Percentiles rank a stretch among this genome's conserved stretches.
Conservation (phyloP, 148 eudicot genomes). For the Rhododendron kiyosumense region DNA sequence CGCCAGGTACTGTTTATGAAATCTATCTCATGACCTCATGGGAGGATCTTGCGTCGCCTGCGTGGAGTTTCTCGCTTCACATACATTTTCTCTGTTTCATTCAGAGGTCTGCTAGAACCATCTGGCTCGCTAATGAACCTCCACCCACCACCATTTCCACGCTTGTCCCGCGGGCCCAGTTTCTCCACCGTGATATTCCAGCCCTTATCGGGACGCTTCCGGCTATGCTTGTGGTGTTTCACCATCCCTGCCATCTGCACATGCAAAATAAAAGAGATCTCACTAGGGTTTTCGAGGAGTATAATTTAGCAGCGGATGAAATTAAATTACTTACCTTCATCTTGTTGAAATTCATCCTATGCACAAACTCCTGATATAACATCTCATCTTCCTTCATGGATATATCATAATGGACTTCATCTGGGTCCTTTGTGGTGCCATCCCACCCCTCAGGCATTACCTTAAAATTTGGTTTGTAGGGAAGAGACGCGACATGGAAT, state of each 20-base stretch:
- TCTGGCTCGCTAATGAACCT: slow-evolving; percentile 64
- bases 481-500: slow-evolving; percentile 88
- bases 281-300: not conserved
- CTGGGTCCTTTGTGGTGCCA: slow-evolving; percentile 85
- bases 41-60: slow-evolving; percentile 57
- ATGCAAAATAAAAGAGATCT: not conserved
- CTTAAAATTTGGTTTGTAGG: slow-evolving; percentile 87
- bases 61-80: slow-evolving; percentile 84
- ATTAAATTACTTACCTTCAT: not conserved
- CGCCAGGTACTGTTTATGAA: not conserved
- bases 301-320: not conserved
- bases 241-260: slow-evolving; percentile 60
- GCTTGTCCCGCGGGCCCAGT: slow-evolving; percentile 62
- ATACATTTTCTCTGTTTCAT: slow-evolving; percentile 74
- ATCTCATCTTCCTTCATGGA: slow-evolving; percentile 90
- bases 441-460: slow-evolving; percentile 99
- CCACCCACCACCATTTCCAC: slow-evolving; percentile 87
- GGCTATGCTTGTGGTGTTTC: slow-evolving; percentile 71
- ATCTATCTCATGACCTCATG: slow-evolving; percentile 21
- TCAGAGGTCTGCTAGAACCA: slow-evolving; percentile 78
- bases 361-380: slow-evolving; percentile 49
- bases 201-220: slow-evolving; percentile 76
- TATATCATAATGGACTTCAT: slow-evolving; percentile 93
- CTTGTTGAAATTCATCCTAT: slow-evolving; percentile 1
- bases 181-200: slow-evolving; percentile 72